Percentiles rank a stretch among this genome's conserved stretches.
Conservation (phyloP, 2,329 filamentous ascomycete species). For the Epichloe gansuensis region DNA sequence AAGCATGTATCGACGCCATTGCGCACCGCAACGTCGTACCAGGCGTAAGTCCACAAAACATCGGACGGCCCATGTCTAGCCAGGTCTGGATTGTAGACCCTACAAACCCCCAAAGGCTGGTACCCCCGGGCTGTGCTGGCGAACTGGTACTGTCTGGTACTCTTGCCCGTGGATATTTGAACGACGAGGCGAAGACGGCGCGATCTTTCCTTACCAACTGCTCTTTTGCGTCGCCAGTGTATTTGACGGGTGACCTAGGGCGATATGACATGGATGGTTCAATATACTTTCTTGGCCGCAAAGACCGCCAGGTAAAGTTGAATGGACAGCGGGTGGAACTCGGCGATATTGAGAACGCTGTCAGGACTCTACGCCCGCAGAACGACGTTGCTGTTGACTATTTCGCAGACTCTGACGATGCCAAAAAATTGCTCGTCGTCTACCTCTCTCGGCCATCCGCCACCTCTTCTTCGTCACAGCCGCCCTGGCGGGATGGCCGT, state of each 20-base stretch:
- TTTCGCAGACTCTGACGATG: neutral
- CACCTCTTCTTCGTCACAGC: neutral
- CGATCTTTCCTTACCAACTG: neutral
- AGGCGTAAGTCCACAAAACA: constrained; percentile 3
- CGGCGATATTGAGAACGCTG: constrained; percentile 4
- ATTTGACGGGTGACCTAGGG: neutral
- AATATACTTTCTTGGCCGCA: neutral
- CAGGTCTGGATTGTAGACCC: constrained; percentile 5
- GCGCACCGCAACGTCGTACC: neutral
- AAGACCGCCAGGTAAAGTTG: constrained; percentile 1
- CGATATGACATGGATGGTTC: constrained; percentile 1
- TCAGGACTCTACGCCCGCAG: neutral
- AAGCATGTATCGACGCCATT: neutral
- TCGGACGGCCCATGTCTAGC: constrained; percentile 5
- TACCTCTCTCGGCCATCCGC: neutral
- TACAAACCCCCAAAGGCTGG: neutral
- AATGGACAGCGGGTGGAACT: constrained; percentile 5
- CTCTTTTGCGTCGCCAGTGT: neutral
- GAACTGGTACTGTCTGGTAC: constrained; percentile 19
- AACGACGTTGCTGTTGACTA: neutral
- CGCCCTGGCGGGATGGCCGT: neutral
- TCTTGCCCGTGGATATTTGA: constrained; percentile 26
- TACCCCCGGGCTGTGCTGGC: constrained; percentile 4
- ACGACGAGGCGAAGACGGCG: constrained; percentile 6
- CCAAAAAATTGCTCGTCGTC: neutral